Base-by-base conservation (phyloP, 495 filamentous ascomycete genomes). In the Penicillium salamii region DNA sequence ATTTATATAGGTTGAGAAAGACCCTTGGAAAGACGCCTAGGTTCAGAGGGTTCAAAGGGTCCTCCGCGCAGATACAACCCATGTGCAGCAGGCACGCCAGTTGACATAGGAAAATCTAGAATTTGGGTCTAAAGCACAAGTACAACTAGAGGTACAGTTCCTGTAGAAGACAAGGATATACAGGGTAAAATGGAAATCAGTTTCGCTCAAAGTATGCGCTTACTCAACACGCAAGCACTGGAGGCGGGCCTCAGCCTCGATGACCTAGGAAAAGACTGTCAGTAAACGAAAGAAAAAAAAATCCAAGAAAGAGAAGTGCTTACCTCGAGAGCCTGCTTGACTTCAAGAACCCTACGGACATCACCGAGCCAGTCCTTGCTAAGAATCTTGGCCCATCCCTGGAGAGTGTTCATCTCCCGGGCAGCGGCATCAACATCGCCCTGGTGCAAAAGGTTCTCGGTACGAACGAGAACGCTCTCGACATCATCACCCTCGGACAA, bases 261-360 rank as follows among this genome's bases (percentile, higher is more conserved):
- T 76, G 13, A 76, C 74, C 74, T 76, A 49, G 36, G 8, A 46
- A 3, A 13, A 42, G 18, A 31, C 32, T 15, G 51, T 71, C 54
- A 70, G 62, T 48, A 52, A 36, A 7, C 32, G 35, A 19, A 19
- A 20, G 21, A 34, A 31, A 35, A 14, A 13, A 18, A 35, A 24
- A 7, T 4, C 33, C 7, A 8, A 19, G 29, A 24, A 20, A 11
- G 46, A 20, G 11, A 44, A 11, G 3, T 49, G 57, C 84, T 81
- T 70, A 96, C 93, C 66, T 97, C 93, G 55, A 98, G 74, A 61
- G 93, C 93, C 70, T 97, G 92, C 72, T 88, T 83, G 33, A 97
- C 95, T 69, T 98, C 93, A 70, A 97, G 73, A 54, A 95, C 86
- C 70, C 85, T 83, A 57, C 93, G 79, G 19, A 88, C 84, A 78